Evolutionary conservation across 345 rosid genomes (phyloP), one percentile per base, ranked within the genome.

Genomic region (Gossypium australe): DNA sequence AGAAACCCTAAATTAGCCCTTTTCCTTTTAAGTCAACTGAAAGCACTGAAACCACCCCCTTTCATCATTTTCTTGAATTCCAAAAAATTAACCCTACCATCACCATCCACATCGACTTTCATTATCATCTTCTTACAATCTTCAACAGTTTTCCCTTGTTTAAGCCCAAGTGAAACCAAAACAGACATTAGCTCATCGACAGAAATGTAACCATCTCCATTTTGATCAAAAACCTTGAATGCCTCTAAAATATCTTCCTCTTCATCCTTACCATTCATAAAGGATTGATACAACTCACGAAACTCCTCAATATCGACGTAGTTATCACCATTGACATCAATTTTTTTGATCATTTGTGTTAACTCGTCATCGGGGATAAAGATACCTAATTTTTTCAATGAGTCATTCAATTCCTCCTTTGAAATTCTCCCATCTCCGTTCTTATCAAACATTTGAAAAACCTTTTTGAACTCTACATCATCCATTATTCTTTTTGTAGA

Each of bases 81-180:
- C 20, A 75, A 74, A 49, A 73, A 86, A 66, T 84, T 77, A 65
- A 94, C 93, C 81, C 79, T 88, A 22, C 97, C 97, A 74, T 94
- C 97, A 7, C 97, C 97, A 56, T 94, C 98, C 11, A 59, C 92
- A 75, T 94, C 97, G 4, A 94, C 97, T 81, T 84, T 82, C 81
- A 13, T 86, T 24, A 92, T 94, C 92, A 94, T 94, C 80, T 55
- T 83, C 83, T 79, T 85, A 77, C 98, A 94, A 48, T 92, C 97
- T 65, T 90, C 97, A 11, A 68, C 29, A 0, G 87, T 84, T 82
- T 86, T 81, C 57, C 98, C 98, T 78, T 88, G 92, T 66, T 89
- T 90, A 12, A 92, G 73, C 41, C 97, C 98, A 18, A 94, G 84
- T 2, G 97, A 86, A 16, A 78, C 87, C 82, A 94, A 56, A 43